phyloP scores from a whole-genome alignment of 1,284 basidiomycete genomes.

The Irpex sp. region DNA sequence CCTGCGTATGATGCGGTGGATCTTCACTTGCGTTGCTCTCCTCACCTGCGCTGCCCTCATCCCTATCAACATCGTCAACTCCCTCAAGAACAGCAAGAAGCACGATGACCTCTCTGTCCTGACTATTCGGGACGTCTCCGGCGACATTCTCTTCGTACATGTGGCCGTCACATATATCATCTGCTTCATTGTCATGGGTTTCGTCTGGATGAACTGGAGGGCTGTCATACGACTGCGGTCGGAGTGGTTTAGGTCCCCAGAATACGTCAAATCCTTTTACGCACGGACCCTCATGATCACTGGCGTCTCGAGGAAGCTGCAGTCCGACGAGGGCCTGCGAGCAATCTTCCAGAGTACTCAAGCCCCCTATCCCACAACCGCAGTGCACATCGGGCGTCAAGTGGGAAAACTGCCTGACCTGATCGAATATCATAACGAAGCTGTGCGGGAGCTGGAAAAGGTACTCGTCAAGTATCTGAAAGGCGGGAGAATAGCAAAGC shows the following conservation, averaged over 20 bases:
- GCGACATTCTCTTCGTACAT: constrained; percentile 69
- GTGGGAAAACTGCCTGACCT: constrained; percentile 76
- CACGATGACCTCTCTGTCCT: constrained; percentile 71
- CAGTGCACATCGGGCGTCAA: constrained; percentile 76
- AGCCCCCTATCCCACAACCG: constrained; percentile 81
- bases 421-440: constrained; percentile 83
- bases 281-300: constrained; percentile 77
- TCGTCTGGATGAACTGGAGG: constrained; percentile 72
- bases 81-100: constrained; percentile 48
- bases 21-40: constrained; percentile 68
- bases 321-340: constrained; percentile 74
- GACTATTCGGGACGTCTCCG: constrained; percentile 74
- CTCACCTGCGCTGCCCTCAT: constrained; percentile 76
- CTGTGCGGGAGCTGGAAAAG: constrained; percentile 81
- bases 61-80: constrained; percentile 76
- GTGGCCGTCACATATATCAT: constrained; percentile 75
- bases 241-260: constrained; percentile 74
- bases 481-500: constrained; percentile 67
- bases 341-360: constrained; percentile 69
- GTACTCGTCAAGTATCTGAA: constrained; percentile 85
- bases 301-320: constrained; percentile 69
- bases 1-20: constrained; percentile 79
- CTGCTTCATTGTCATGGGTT: constrained; percentile 60
- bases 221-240: constrained; percentile 67
- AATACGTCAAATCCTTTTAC: constrained; percentile 74